A percentile compares a stretch with the other conserved stretches of the same genome.
phyloP scores from a whole-genome alignment of 2,329 filamentous ascomycete species.

The Incumbomyces lentus region DNA sequence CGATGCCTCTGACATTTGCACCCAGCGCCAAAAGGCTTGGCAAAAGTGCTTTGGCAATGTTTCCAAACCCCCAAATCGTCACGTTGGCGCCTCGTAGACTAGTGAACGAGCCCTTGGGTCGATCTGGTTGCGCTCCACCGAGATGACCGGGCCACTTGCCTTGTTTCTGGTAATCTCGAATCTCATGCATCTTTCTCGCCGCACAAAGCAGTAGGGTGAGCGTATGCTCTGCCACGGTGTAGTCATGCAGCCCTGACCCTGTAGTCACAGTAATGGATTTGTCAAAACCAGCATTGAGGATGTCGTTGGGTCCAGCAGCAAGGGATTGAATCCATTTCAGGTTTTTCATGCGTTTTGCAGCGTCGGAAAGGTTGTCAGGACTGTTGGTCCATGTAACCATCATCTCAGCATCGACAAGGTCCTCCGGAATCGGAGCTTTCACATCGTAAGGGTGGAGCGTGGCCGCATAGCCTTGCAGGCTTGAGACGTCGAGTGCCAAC shows the following conservation, averaged over 20 bases:
- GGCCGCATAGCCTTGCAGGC: slow-evolving; percentile 48
- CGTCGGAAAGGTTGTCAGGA: slow-evolving; percentile 46
- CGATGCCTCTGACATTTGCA: slow-evolving; percentile 49
- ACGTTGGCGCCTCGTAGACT: slow-evolving; percentile 50
- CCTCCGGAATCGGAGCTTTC: slow-evolving; percentile 44
- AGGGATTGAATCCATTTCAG: slow-evolving; percentile 58
- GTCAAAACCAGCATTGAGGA: slow-evolving; percentile 52
- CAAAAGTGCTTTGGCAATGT: slow-evolving; percentile 52
- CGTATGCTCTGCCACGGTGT: slow-evolving; percentile 55
- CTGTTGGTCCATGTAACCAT: slow-evolving; percentile 55
- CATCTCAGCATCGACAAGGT: slow-evolving; percentile 49
- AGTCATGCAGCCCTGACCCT: slow-evolving; percentile 54
- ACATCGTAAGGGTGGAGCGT: slow-evolving; percentile 52
- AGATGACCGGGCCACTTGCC: slow-evolving; percentile 51
- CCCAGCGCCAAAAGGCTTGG: slow-evolving; percentile 47
- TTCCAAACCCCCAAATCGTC: slow-evolving; percentile 56
- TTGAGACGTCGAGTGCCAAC: slow-evolving; percentile 44
- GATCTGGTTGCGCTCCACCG: slow-evolving; percentile 42
- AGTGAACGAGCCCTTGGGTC: slow-evolving; percentile 46
- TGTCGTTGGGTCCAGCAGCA: slow-evolving; percentile 56
- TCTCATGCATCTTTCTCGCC: slow-evolving; percentile 17
- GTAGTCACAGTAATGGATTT: slow-evolving; percentile 44
- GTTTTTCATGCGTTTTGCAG: slow-evolving; percentile 44
- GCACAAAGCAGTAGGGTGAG: slow-evolving; percentile 37
- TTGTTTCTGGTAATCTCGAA: slow-evolving; percentile 50